Evolutionary conservation across 1,139 yeast genomes (phyloP), one percentile per base, ranked within the genome.

Genomic region (Groenewaldozyma sp.): DNA sequence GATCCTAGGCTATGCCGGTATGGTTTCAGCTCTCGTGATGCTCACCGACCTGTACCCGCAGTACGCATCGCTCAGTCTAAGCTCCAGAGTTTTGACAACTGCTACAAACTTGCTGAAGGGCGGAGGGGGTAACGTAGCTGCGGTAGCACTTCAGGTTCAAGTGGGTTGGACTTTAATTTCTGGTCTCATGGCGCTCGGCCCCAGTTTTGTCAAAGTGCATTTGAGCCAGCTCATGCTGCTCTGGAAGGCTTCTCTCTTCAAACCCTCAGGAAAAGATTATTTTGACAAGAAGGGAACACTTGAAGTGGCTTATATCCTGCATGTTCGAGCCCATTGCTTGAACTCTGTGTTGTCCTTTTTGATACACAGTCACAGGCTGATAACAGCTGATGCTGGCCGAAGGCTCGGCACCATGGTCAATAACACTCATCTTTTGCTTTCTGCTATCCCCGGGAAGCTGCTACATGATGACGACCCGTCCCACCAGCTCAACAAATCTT

Each of bases 231-330:
- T 84, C 41, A 64, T 86, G 36, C 71, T 76, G 4, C 74, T 86
- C 46, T 87, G 95, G 95, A 83, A 83, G 53, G 75, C 78, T 44
- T 69, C 86, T n/a, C 64, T 87, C 40, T 81, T 87, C 2, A 61
- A 53, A 29, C 60, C 63, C 1, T 43, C 51, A n/a, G 39, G 50
- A 4, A 58, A 60, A 38, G 64, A 59, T 27, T 45, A 51, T n/a
- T 48, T 46, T 4, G 43, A 48, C 7, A 59, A 54, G 16, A 52
- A 52, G 37, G 58, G 59, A 31, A 41, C 54, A 3, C 35, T 53
- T 17, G 64, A 62, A 35, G 47, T 63, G 4, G 55, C 52, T 31
- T 63, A 61, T 41, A 49, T 62, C 24, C 46, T 62, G 24, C 62
- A 60, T 39, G 62, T 60, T 4, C 52, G 65, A n/a, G 54, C 61